A percentile compares a stretch with the other conserved stretches of the same genome.
These are phyloP conservation scores for Neurospora tetraspora DNA, from an alignment of 495 filamentous ascomycete genomes.

Conservation along the genomic window DNA sequence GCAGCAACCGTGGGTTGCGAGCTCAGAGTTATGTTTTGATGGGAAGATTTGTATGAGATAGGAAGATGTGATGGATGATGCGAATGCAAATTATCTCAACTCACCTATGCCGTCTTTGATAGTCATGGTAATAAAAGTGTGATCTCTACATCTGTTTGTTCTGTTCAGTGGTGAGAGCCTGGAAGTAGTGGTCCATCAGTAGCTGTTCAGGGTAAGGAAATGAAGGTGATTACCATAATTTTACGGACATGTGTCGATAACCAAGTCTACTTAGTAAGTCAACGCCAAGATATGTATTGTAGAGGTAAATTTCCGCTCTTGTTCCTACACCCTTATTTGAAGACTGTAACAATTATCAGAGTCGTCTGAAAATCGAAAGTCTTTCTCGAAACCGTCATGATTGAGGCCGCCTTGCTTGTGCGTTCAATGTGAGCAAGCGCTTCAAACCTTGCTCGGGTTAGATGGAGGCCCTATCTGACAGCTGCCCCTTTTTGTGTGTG, in stretches of 20 bases:
- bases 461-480: not conserved
- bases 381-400: not conserved
- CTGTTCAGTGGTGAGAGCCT: not conserved
- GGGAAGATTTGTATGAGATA: not conserved
- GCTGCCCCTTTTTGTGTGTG: not conserved
- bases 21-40: not conserved
- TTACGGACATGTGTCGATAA: not conserved
- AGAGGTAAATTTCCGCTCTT: not conserved
- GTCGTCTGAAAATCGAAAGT: not conserved
- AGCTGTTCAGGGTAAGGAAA: too few species aligned
- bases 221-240: not conserved
- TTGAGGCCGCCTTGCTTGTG: not conserved
- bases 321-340: not conserved
- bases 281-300: not conserved
- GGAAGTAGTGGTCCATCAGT: not conserved
- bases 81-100: not conserved
- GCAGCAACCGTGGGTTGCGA: not conserved
- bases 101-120: not conserved
- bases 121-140: not conserved
- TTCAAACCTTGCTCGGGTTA: not conserved
- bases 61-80: not conserved
- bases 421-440: not conserved
- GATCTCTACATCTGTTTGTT: not conserved
- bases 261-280: not conserved
- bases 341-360: not conserved